Conservation (phyloP, 2,329 filamentous ascomycete genomes). For the Nemania sp. region DNA sequence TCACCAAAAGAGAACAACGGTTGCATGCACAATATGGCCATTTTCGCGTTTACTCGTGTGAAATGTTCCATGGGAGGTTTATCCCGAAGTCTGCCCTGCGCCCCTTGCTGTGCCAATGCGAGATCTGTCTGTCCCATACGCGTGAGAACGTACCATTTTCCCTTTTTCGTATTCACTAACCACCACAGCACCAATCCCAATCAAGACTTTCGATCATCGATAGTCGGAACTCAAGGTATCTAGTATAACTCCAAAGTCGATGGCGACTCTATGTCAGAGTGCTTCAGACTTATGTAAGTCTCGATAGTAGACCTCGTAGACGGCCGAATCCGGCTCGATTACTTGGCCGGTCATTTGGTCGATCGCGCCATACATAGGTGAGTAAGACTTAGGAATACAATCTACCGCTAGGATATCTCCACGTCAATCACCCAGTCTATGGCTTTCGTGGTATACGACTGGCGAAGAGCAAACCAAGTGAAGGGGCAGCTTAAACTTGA, state of each 20-base stretch:
- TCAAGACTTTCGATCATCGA: neutral
- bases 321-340: constrained; percentile 2
- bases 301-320: neutral
- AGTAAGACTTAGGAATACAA: neutral
- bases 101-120: constrained; percentile 16
- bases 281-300: neutral
- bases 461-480: constrained; percentile 73
- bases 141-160: constrained; percentile 12
- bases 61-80: constrained; percentile 76
- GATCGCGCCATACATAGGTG: too few species aligned
- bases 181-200: neutral
- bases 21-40: constrained; percentile 68
- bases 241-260: neutral
- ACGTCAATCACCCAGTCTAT: constrained; percentile 71
- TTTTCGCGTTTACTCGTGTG: constrained; percentile 68
- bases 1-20: constrained; percentile 40
- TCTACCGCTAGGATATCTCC: constrained; percentile 84
- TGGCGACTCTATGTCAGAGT: neutral
- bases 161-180: constrained; percentile 9
- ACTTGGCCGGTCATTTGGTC: constrained; percentile 21
- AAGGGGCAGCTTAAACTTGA: constrained; percentile 45
- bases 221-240: neutral
- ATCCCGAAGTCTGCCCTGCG: constrained; percentile 67
- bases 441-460: constrained; percentile 92
- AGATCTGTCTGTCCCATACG: constrained; percentile 12